These are phyloP conservation scores for Glebionis coronaria DNA, from an alignment of 129 eudicot species.

Conservation along the genomic window DNA sequence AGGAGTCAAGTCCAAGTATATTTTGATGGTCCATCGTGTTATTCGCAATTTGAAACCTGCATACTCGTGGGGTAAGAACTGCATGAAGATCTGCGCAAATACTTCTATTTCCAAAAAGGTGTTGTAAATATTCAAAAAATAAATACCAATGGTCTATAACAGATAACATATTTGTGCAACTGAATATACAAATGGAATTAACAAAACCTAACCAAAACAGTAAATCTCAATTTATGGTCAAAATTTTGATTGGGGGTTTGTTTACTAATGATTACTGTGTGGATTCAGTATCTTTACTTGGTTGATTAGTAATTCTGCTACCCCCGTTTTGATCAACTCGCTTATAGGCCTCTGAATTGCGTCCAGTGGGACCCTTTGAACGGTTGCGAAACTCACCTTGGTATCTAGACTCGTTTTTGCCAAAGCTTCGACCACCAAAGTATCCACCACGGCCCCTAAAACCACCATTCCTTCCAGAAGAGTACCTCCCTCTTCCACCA, in stretches of 20 bases:
- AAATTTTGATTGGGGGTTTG: constrained; percentile 21
- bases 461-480: constrained; percentile 48
- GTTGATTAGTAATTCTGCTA: constrained; percentile 31
- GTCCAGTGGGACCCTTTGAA: constrained; percentile 39
- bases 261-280: constrained; percentile 16
- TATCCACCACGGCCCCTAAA: constrained; percentile 61
- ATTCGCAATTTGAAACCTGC: constrained; percentile 13
- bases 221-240: constrained; percentile 27
- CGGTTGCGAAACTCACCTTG: constrained; percentile 40
- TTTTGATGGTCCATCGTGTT: constrained; percentile 4
- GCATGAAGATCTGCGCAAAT: too few species aligned
- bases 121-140: constrained; percentile 22
- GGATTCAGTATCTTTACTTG: constrained; percentile 30
- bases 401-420: constrained; percentile 48
- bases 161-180: constrained; percentile 19
- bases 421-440: constrained; percentile 53
- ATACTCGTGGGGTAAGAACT: background rate
- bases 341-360: constrained; percentile 39
- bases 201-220: background rate
- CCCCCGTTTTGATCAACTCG: constrained; percentile 50
- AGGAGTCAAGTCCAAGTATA: constrained; percentile 28
- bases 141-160: constrained; percentile 19
- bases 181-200: constrained; percentile 17
- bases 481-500: constrained; percentile 60
- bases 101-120: constrained; percentile 5